Base-by-base conservation (phyloP, 352 stramenopile genomes). In the Globisporangium nagaii region DNA sequence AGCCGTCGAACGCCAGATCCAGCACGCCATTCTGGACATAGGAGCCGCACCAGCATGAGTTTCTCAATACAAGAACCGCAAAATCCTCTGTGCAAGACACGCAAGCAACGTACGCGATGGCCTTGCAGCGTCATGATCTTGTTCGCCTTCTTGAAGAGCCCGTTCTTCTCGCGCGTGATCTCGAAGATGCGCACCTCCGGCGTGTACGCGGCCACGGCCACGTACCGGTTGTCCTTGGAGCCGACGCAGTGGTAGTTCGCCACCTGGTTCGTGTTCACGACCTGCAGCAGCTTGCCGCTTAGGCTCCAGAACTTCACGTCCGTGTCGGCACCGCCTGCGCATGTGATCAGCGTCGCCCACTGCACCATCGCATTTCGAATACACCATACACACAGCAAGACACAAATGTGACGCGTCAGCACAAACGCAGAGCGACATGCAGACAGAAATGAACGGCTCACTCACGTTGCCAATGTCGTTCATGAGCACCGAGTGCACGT, bases 181-280 rank as follows among this genome's bases (percentile, higher is more conserved):
- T 92, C 82, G 34, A 87, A 86, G 44, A 92, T 92, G 65, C 88
- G 88, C 47, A 90, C 82, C 30, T 92, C 82, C 9, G 82, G 82
- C 4, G 82, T 92, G 66, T 90, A 92, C 10, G 79, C 79, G 17
- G 82, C 82, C 19, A 92, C 76, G 19, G 82, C 79, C 48, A 92
- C 79, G 58, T 84, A 92, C 4, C 82, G 77, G 50, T 90, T 92
- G 68, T 92, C 82, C 54, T 87, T 89, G 27, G 82, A 92, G 3
- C 68, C 75, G 6, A 92, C 65, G 53, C 73, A 86, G 60, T 92
- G 82, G 59, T 87, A 90, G 59, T 90, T 90, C 41, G 73, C 61
- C 35, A 92, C 78, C 56, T 92, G 79, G 60, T 92, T 90, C 27
- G 79, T 90, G 64, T 88, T 90, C 28, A 81, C 79, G 11, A 78